Base-by-base conservation (phyloP, 257 asterid genomes). In the Verbascum thapsus region DNA sequence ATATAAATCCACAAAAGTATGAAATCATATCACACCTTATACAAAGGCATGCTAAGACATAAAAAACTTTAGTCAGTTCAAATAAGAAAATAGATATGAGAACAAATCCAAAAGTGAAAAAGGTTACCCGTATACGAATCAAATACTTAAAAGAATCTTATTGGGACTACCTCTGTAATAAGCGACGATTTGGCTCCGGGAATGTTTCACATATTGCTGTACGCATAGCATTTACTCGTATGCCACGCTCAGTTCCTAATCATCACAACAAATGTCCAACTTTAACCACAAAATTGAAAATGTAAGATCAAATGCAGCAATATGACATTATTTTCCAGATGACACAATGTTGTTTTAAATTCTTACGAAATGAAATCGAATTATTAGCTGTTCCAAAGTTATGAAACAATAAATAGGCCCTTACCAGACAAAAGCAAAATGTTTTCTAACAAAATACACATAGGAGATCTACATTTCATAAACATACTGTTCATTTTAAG, bases 101-200 rank as follows among this genome's bases (percentile, higher is more conserved):
- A 10, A 42, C 26, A 60, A 22, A 23, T 47, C 41, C 7, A 56
- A 56, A 52, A 53, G 18, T 18, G 51, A 56, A 12, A 57, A 51
- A 67, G 22, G 10, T 20, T 12, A 44, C 30, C 66, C 62, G 13
- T 35, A n/a, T 49, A 67, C 38, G 66, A 41, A 63, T 54, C 34
- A 57, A 22, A 63, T 19, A 53, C 52, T 45, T 30, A 44, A 47
- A 65, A 41, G 15, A 52, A 17, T 6, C 45, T 13, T 38, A 37
- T 52, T 20, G 19, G 6, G 18, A 51, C 37, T 78, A 90, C 99
- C 99, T 90, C 59, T 94, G 96, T 71, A 94, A 77, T 73, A 94
- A 76, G 67, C 91, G 85, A 48, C 99, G 95, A 68, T 94, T 94
- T 69, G 99, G 98, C 83, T 94, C 99, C 3, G 99, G 99, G 74